Evolutionary conservation across 163 green algal species (phyloP).

Genomic region (Trebouxiophyceae sp.): DNA sequence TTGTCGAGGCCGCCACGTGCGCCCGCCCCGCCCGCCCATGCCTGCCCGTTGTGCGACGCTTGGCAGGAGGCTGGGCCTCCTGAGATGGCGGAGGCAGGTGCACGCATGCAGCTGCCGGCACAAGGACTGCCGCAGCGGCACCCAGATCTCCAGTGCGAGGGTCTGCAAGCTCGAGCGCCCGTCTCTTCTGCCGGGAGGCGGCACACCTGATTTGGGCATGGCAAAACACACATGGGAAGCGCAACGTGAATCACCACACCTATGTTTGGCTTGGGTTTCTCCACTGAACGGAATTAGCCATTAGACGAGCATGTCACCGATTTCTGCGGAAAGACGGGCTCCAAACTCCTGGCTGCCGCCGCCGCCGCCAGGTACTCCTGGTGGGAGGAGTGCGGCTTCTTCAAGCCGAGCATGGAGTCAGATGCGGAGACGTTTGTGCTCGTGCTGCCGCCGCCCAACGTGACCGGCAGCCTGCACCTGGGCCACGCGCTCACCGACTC

Average conservation of each 20-base stretch:
- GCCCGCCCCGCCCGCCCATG: background rate
- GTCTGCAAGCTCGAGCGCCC: too few species aligned
- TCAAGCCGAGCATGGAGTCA: slow-evolving; percentile 45
- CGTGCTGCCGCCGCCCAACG: slow-evolving; percentile 97
- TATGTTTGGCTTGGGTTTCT: background rate
- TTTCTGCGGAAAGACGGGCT: background rate
- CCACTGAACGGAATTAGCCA: background rate
- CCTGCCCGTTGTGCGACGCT: background rate
- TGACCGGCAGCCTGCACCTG: slow-evolving; percentile 95
- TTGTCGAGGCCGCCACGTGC: slow-evolving; percentile 71
- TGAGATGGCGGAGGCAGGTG: background rate
- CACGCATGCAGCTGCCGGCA: background rate
- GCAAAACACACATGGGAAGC: background rate
- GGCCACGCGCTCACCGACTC: slow-evolving; percentile 94
- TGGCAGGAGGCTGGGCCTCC: background rate
- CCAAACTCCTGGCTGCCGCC: background rate
- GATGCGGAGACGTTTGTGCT: slow-evolving; percentile 70
- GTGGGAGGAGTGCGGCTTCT: slow-evolving; percentile 72
- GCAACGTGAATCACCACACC: background rate
- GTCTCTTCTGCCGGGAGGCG: background rate
- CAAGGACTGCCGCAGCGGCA: too few species aligned
- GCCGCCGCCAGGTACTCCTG: slow-evolving; percentile 59
- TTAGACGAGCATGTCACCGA: background rate
- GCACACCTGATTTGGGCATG: background rate
- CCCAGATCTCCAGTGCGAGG: too few species aligned